phyloP scores from a whole-genome alignment of 768 basidiomycete species.

The Phaeotremella skinneri region DNA sequence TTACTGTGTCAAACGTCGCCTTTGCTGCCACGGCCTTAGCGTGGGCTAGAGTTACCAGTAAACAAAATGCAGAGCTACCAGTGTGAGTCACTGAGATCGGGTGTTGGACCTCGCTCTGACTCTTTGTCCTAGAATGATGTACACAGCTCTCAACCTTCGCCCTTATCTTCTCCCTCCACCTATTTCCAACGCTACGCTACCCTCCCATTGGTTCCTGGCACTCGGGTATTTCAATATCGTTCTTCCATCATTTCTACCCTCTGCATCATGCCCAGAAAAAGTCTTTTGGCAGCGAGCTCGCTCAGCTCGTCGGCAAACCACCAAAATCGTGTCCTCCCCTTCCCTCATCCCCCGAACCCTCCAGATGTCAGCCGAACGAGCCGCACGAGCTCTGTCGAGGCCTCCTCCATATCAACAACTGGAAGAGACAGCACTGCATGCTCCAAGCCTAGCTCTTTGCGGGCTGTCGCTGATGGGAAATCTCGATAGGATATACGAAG shows the following conservation, averaged over 20 bases:
- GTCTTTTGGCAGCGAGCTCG: conserved; percentile 75
- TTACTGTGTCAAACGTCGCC: not conserved
- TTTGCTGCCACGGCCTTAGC: not conserved
- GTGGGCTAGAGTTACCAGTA: not conserved
- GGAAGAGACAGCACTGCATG: not conserved
- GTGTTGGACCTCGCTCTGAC: not conserved
- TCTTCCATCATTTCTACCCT: conserved; percentile 68
- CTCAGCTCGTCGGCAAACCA: conserved; percentile 66
- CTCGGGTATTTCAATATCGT: conserved; percentile 79
- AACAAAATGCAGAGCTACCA: conserved; percentile 54
- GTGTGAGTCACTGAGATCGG: conserved; percentile 53
- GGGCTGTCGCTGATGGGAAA: conserved; percentile 82
- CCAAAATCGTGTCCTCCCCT: conserved; percentile 43
- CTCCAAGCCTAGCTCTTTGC: conserved; percentile 54
- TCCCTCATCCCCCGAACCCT: not conserved
- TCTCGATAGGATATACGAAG: conserved; percentile 75
- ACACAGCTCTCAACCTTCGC: conserved; percentile 77
- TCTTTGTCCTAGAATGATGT: conserved; percentile 65
- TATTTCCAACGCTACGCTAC: conserved; percentile 3
- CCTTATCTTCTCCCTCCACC: conserved; percentile 55
- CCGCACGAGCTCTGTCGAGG: not conserved
- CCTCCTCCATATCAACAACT: not conserved
- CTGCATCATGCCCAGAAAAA: conserved; percentile 48
- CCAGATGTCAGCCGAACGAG: not conserved
- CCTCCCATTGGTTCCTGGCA: conserved; percentile 77